These are phyloP conservation scores for Rhododendron ferrugineum DNA, from an alignment of 148 eudicot species.

Conservation along the genomic window DNA sequence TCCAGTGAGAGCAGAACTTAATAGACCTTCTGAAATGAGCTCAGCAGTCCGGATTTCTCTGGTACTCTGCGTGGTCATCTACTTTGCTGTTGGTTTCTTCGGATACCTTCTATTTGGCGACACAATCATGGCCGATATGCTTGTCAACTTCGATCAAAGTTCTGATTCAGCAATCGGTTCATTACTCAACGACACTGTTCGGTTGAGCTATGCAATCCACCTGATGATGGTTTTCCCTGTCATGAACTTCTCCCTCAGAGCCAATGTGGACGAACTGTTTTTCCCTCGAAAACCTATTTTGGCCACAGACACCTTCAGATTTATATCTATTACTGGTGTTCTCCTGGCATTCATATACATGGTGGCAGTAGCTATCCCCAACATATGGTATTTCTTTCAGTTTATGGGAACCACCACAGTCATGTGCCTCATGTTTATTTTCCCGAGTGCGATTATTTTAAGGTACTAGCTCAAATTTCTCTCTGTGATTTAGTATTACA, in stretches of 20 bases:
- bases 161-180: conserved; percentile 37
- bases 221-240: conserved; percentile 90
- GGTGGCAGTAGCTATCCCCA: conserved; percentile 65
- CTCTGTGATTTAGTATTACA: neutral
- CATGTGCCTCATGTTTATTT: conserved; percentile 69
- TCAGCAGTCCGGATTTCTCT: conserved; percentile 73
- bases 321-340: conserved; percentile 48
- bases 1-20: conserved; percentile 84
- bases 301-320: conserved; percentile 47
- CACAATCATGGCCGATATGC: conserved; percentile 78
- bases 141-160: conserved; percentile 74
- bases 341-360: conserved; percentile 52
- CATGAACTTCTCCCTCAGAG: conserved; percentile 64
- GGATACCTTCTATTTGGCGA: conserved; percentile 89
- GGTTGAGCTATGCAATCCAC: conserved; percentile 82
- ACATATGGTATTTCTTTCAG: conserved; percentile 94
- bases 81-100: conserved; percentile 84
- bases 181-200: conserved; percentile 49
- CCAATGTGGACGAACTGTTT: conserved; percentile 64
- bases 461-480: conserved; percentile 36
- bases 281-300: conserved; percentile 46
- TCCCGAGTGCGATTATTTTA: conserved; percentile 72
- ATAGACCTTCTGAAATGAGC: conserved; percentile 69
- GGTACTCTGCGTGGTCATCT: conserved; percentile 59
- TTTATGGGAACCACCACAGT: conserved; percentile 86